Evolutionary conservation across 176 grass and related monocot species (phyloP), one percentile per base, ranked within the genome.

Genomic region (Carex pumila): DNA sequence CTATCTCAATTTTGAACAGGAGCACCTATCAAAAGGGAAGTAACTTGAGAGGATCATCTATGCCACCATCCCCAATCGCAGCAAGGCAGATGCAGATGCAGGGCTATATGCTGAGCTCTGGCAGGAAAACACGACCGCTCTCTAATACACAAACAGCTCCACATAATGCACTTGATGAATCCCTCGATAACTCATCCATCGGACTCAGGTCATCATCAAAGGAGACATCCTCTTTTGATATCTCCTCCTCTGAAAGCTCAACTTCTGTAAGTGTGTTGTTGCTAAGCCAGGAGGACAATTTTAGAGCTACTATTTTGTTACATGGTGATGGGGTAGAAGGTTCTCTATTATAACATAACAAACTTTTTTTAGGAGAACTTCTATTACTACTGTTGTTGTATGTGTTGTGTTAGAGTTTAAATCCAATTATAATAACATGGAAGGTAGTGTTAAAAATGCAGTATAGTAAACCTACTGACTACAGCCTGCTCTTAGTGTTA

Each of bases 211-310:
- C 45, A 5, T 64, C 80, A 31, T 91, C 93, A 56, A 92, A 79
- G 41, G 88, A 88, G 34, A 83, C 80, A 70, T 91, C 86, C 53
- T 88, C 86, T 22, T 19, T 91, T 30, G 92, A 98, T 34, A 83
- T 84, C 11, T 88, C 75, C 30, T 92, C 92, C 15, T 84, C 87
- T 53, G 89, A 89, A 68, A 84, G 79, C 62, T 79, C 73, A 6
- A 82, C 79, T 47, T 82, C 64, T 79, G 53, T 77, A 77, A 77
- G 73, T 77, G 12, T 77, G 49, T 54, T 56, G 49, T 12, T 53
- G 22, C 18, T 22, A 12, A 56, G 72, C 32, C 72, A 31, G 22
- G 21, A 55, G 49, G 32, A 55, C 15, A 55, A 56, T 22, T 15
- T 9, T 31, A 77, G 49, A 25, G 6, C 3, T 30, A 30, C 22